Evolutionary conservation across 306 rosid species (phyloP).

Genomic region (Pyrus communis): DNA sequence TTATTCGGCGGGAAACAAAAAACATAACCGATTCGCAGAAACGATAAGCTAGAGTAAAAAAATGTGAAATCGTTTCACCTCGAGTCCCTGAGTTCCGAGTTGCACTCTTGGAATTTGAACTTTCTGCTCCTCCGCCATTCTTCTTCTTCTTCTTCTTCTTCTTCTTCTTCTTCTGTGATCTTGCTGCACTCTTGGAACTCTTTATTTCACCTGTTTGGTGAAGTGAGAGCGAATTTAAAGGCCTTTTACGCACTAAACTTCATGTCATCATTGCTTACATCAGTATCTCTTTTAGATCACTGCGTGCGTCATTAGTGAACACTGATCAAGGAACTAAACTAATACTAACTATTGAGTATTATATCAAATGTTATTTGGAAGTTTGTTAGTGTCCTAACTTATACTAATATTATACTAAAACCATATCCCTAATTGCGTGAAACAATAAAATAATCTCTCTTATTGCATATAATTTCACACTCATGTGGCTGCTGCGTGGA

Average conservation of each 20-base stretch:
- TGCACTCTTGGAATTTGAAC: conserved; percentile 28
- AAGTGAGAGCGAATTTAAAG: not conserved
- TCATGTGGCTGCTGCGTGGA: no score
- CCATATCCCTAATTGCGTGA: no score
- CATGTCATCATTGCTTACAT: not conserved
- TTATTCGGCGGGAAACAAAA: not conserved
- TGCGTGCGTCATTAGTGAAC: not conserved
- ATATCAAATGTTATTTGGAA: no score
- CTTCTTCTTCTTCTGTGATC: not conserved
- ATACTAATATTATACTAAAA: no score
- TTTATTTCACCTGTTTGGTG: not conserved
- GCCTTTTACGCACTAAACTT: not conserved
- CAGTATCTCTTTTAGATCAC: not conserved
- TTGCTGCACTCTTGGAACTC: not conserved
- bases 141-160: not conserved
- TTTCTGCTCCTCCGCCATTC: conserved; percentile 23
- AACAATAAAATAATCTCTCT: no score
- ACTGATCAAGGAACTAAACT: not conserved
- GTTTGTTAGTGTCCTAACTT: no score
- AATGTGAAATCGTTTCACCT: conserved; percentile 22
- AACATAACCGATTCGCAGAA: not conserved
- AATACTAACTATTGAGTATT: no score
- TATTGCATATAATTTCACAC: no score
- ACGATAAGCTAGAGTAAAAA: not conserved
- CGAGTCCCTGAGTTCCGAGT: conserved; percentile 44